Evolutionary conservation across 1,139 yeast species (phyloP).

Genomic region (Hyphopichia khmerensis): DNA sequence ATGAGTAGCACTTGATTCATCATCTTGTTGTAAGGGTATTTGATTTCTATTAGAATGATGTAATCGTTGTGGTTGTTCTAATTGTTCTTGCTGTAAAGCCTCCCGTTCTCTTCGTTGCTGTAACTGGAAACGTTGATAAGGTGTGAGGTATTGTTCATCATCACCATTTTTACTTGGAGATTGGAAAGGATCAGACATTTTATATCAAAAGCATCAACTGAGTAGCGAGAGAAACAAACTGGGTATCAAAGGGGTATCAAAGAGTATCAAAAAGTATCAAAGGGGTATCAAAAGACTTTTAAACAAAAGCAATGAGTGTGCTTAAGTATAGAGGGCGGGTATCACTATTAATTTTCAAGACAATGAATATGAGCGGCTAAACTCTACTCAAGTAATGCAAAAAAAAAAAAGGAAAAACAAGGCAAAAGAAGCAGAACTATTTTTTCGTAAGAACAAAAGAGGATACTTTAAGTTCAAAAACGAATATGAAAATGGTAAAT

Average conservation of each 20-base stretch:
- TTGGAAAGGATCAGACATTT: conserved; percentile 1
- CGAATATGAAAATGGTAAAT: too few species aligned
- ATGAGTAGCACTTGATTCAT: conserved; percentile 5
- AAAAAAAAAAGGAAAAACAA: neutral
- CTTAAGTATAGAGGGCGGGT: too few species aligned
- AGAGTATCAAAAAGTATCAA: neutral
- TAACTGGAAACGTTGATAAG: conserved; percentile 3
- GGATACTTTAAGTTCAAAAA: too few species aligned
- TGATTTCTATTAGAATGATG: neutral
- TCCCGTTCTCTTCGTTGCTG: conserved; percentile 2
- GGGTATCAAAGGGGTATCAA: conserved; percentile 2
- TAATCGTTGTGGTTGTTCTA: neutral
- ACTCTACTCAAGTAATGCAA: neutral
- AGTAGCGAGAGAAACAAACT: too few species aligned
- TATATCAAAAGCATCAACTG: neutral
- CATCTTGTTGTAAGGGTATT: neutral
- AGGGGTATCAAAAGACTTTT: neutral
- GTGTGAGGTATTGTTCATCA: conserved; percentile 2
- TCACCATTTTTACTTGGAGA: neutral
- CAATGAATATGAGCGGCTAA: too few species aligned
- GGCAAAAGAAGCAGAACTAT: too few species aligned
- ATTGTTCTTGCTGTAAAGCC: neutral
- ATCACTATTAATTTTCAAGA: too few species aligned
- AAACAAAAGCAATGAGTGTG: too few species aligned
- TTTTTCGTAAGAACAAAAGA: too few species aligned